Base-by-base conservation (phyloP, 495 filamentous ascomycete species). In the Elasticomyces elasticus region DNA sequence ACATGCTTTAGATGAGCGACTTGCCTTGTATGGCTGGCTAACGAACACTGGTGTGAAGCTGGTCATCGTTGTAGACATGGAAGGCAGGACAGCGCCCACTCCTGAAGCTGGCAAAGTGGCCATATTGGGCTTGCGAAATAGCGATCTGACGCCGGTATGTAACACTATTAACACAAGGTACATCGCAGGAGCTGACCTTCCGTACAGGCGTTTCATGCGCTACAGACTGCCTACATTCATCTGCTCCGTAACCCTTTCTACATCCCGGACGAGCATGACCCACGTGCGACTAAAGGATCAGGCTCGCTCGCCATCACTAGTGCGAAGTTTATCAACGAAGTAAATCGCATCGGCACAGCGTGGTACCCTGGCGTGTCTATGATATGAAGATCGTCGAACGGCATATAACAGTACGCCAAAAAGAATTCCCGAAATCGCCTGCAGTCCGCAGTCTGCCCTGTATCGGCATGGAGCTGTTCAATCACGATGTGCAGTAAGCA, bases 21-120 rank as follows among this genome's bases (percentile, higher is more conserved):
- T 97, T 20, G 87, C 89, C 17, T 80, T 84, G 52, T 98, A 96
- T 73, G 92, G 92, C 55, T 97, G 87, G 81, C 75, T 95, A 64
- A 97, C 92, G n/a, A 96, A 94, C 67, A 97, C 94, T 5, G 91
- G 90, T 5, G 80, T 91, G 26, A 89, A 87, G 67, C 79, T 98
- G 59, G 80, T 96, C 26, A 80, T 87, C 35, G 80, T 95, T 0
- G 84, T 97, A 13, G 92, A 97, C 66, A 82, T 94, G 73, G 76
- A 84, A 46, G 89, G 89, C 0, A 69, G 76, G 42, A 65, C 64
- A 45, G 61, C 56, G n/a, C 58, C 57, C 25, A 67, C 25, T 24
- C 64, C 63, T 47, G 61, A 56, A 22, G 62, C 61, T 20, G 68
- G 28, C 20, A 72, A 62, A 62, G 70, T 62, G 44, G 70, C 59